These are phyloP conservation scores for Quercus phellos DNA, from an alignment of 331 rosid genomes.

Conservation along the genomic window DNA sequence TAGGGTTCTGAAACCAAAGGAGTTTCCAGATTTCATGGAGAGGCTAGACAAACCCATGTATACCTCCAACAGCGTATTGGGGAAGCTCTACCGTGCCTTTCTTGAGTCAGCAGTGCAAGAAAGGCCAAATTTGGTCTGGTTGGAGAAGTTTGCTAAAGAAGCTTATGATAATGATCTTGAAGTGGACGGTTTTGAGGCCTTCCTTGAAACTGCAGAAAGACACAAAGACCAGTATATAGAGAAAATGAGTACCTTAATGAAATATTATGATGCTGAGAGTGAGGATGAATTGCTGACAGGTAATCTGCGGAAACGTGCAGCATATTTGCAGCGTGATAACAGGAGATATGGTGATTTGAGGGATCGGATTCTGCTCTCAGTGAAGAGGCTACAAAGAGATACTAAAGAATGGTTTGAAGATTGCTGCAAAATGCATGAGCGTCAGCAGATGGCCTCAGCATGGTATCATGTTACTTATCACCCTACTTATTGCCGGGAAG, in stretches of 20 bases:
- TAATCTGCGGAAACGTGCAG: slow-evolving; percentile 54
- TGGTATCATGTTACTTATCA: slow-evolving; percentile 88
- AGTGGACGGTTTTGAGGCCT: slow-evolving; percentile 53
- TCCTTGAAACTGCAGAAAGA: slow-evolving; percentile 45
- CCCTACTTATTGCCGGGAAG: slow-evolving; percentile 34
- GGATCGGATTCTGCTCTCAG: slow-evolving; percentile 62
- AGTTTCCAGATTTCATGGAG: slow-evolving; percentile 91
- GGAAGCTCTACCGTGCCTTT: slow-evolving; percentile 62
- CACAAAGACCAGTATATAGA: slow-evolving; percentile 60
- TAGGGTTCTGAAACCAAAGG: slow-evolving; percentile 60
- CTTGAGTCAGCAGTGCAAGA: slow-evolving; percentile 31
- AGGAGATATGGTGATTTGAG: slow-evolving; percentile 67
- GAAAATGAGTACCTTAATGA: slow-evolving; percentile 57
- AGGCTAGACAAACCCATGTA: slow-evolving; percentile 72
- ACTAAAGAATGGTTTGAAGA: slow-evolving; percentile 70
- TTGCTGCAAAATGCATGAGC: slow-evolving; percentile 39
- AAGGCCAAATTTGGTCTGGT: slow-evolving; percentile 36
- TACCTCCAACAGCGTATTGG: slow-evolving; percentile 56
- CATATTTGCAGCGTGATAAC: slow-evolving; percentile 81
- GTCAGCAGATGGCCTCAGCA: slow-evolving; percentile 65
- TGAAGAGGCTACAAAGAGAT: slow-evolving; percentile 56
- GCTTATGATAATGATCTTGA: slow-evolving; percentile 61
- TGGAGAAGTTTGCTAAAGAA: slow-evolving; percentile 43
- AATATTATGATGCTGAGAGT: slow-evolving; percentile 49
- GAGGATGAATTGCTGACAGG: slow-evolving; percentile 83